Conservation (phyloP, 345 rosid genomes). For the Sapria himalayana region DNA sequence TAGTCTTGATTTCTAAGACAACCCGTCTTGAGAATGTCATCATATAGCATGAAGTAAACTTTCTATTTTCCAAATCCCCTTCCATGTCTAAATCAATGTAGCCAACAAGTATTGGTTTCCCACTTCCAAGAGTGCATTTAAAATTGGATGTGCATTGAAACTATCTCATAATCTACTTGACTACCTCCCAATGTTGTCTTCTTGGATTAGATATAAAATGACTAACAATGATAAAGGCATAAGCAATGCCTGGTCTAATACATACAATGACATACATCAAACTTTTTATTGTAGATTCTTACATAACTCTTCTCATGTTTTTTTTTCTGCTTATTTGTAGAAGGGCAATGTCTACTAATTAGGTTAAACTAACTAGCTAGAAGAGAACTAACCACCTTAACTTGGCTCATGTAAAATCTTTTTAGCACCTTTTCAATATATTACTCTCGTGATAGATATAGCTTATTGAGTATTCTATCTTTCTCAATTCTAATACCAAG, state of each 20-base stretch:
- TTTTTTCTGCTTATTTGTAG: not conserved
- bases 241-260: not conserved
- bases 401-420: constrained; percentile 2
- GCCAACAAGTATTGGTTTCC: no score
- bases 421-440: constrained; percentile 1
- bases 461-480: not conserved
- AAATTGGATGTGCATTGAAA: no score
- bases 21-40: no score
- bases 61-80: no score
- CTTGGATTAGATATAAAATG: no score
- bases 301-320: not conserved
- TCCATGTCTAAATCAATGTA: no score
- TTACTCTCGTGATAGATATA: constrained; percentile 1
- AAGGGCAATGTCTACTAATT: not conserved
- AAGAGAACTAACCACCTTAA: not conserved
- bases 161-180: no score
- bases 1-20: no score
- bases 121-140: no score
- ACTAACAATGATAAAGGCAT: no score
- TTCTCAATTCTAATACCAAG: not conserved
- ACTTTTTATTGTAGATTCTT: not conserved
- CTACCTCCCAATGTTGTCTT: no score
- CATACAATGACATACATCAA: constrained; percentile 1
- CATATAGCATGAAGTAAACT: no score
- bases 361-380: not conserved